Base-by-base conservation (phyloP, 1,284 basidiomycete genomes). In the Cryptococcus sp. region DNA sequence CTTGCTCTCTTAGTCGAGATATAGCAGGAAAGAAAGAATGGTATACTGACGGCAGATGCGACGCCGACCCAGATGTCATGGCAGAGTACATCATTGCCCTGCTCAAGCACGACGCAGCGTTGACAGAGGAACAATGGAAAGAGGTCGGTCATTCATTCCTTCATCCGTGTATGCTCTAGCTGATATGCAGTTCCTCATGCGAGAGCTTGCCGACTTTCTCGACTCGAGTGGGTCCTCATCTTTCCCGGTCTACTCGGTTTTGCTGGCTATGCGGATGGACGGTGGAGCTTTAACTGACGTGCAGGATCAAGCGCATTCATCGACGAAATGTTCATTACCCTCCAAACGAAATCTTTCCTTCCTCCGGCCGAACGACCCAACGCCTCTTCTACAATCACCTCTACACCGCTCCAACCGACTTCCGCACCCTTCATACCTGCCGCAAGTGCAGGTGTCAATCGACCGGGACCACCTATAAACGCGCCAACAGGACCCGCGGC, bases 51-150 rank as follows among this genome's bases (percentile, higher is more conserved):
- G 42, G 21, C 48, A 95, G 91, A 77, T 95, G 90, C 68, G 93
- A 97, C 71, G 93, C 93, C 46, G 93, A 97, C 69, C 92, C 93
- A 22, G 84, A 85, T 28, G 90, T 93, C 19, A 82, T 97, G 44
- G 85, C 89, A 12, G 91, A 97, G 69, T 97, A 97, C 69, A 86
- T 97, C 59, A 80, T 95, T 43, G 93, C 93, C n/a, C 77, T 97
- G 45, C 76, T 97, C 50, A 91, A 91, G 68, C 89, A 94, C 71
- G 88, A 90, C 73, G 83, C 83, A 11, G 54, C 51, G n/a, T 53
- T 69, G 10, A 78, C 85, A 4, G 87, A 92, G 65, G 69, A 72
- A n/a, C 86, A 93, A 57, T 83, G 95, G 77, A 79, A 85, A 58
- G 81, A 82, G 54, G 86, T 69, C 28, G 45, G 66, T 42, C 9